Base-by-base conservation (phyloP, 2,329 filamentous ascomycete species). In the Colletotrichum tanaceti region DNA sequence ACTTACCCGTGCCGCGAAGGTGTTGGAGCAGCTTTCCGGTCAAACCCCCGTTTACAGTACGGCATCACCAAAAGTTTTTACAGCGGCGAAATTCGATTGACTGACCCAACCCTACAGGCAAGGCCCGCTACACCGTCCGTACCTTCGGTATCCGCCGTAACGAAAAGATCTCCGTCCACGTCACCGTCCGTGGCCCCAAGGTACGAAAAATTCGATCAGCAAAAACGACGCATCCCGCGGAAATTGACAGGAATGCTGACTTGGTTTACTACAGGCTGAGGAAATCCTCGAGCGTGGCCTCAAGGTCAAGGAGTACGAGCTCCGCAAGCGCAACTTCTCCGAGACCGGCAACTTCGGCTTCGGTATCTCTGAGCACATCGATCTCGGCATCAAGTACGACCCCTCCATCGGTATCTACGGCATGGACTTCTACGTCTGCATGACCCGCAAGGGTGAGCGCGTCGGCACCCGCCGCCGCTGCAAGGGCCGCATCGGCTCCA, bases 341-440 rank as follows among this genome's bases (percentile, higher is more conserved):
- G 93, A 97, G 90, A 98, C 95, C 76, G 96, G 96, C 83, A 97
- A 98, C 92, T 99, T 99, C 84, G 96, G 96, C 78, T 99, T 99
- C 90, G 96, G 96, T 89, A 99, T 99, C 89, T 94, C 89, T 87
- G 96, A 99, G 89, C 96, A 99, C 92, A 99, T 99, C 86, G 96
- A 99, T 90, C 90, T 99, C 80, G 96, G 96, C 81, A 99, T 99
- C 93, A 99, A 99, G 91, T 98, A 98, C 89, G 94, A 98, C 87
- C 94, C 94, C 74, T 92, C 89, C 74, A 98, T 98, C 78, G 94
- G 94, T 91, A 98, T 98, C 84, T 98, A 97, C 89, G 94, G 96
- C 84, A 99, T 99, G 96, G 96, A 99, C 88, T 99, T 99, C 88
- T 99, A 98, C 92, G 94, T 91, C 93, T 98, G 95, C 93, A 99